A percentile compares a stretch with the other conserved stretches of the same genome.
phyloP scores from a whole-genome alignment of 331 rosid species.

The Acacia concinna region DNA sequence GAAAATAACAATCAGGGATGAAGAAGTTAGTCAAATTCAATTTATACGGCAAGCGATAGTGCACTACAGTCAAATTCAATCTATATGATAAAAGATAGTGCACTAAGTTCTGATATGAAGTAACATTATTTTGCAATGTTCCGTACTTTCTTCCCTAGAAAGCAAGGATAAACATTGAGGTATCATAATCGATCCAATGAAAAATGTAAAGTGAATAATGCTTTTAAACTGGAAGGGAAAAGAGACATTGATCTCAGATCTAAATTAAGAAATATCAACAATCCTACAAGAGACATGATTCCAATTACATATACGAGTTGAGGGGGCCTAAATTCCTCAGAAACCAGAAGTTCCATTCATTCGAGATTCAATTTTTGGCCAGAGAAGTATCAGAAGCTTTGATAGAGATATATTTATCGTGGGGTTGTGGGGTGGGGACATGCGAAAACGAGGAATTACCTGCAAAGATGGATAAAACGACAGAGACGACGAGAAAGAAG shows the following conservation, averaged over 20 bases:
- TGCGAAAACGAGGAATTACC: constrained; percentile 15
- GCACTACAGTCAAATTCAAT: background rate
- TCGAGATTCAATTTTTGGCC: constrained; percentile 19
- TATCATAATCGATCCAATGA: constrained; percentile 29
- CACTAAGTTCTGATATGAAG: constrained; percentile 3
- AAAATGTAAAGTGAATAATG: constrained; percentile 15
- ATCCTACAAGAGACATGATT: constrained; percentile 19
- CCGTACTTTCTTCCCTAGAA: constrained; percentile 25
- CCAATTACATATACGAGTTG: background rate
- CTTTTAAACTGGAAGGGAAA: background rate
- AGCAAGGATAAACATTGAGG: constrained; percentile 30
- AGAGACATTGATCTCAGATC: constrained; percentile 39
- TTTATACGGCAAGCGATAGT: background rate
- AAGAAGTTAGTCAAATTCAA: background rate
- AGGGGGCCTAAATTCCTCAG: background rate
- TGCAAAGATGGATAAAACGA: constrained; percentile 28
- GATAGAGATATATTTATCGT: background rate
- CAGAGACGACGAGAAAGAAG: constrained; percentile 27
- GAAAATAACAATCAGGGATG: constrained; percentile 22
- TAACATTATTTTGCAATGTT: constrained; percentile 23
- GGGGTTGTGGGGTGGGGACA: background rate
- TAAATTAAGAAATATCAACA: constrained; percentile 29
- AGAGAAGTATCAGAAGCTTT: background rate
- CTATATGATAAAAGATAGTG: background rate
- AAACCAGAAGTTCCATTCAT: background rate